Evolutionary conservation across 805 yeast species (phyloP), one percentile per base, ranked within the genome.

Genomic region (Schwanniomyces pseudopolymorphus): DNA sequence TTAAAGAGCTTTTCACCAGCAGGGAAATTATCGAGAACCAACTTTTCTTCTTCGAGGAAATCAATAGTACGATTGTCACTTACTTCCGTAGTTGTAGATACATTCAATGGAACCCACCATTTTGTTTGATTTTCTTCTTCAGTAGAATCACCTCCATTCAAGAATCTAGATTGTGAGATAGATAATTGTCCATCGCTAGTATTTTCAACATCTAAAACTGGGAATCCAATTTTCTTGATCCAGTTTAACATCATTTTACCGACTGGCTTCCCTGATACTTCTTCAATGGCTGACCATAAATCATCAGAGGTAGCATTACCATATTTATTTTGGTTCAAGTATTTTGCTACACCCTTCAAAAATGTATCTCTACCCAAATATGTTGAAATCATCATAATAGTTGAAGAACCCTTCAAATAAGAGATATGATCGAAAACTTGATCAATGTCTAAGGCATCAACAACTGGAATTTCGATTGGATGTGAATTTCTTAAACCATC

Each of bases 401-500:
- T 74, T 21, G 91, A 84, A 5, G 90, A 87, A 46, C 96, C 96
- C 69, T 88, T 88, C 52, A 83, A 69, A 64, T 88, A 88, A 3
- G 94, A 87, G 46, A 88, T 88, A 27, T 83, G 82, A 59, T 88
- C 96, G 61, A 88, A 88, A 16, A 87, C 82, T 68, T 88, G 91
- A 61, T 85, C 87, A 51, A 88, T 84, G 55, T 88, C 94, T 51
- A 80, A 79, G 4, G 92, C 92, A 58, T 84, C 81, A 54, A 77
- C 68, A n/a, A 89, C 89, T 10, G 87, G 86, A 7, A 88, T 95
- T 65, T 87, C 87, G 49, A 88, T 82, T 5, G 96, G 91, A 64
- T 89, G 96, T 5, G 92, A 84, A 55, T 73, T 79, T 52, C 78
- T 66, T 49, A 82, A 72, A 1, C 83, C 76, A 56, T 83, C 87